Evolutionary conservation across 139 green algal genomes (phyloP), one percentile per base, ranked within the genome.

Genomic region (Chlorella sp.): DNA sequence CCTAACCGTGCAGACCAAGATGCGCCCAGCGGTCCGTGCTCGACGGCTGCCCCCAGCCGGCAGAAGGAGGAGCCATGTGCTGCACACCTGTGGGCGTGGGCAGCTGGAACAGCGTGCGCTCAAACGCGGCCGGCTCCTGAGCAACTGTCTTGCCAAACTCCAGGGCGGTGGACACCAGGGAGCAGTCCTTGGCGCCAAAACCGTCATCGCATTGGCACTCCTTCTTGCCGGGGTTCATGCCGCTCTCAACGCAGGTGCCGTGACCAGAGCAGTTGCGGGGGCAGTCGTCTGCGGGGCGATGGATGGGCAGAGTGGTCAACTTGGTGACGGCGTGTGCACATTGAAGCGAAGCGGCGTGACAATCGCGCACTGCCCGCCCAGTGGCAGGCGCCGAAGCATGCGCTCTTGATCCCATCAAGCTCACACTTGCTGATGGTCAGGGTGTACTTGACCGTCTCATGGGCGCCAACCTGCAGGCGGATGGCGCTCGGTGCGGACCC

Each of bases 101-200:
- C 84, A 92, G 76, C 48, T 48, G 46, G 72, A 80, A 92, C 78
- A 80, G 92, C 24, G 90, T 72, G 36, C 81, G 82, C 87, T 92
- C 87, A 69, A 92, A 92, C 0, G 48, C 6, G 1, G 69, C 44
- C 41, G 83, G 74, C 17, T 70, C 41, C 75, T 76, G 73, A 3
- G 6, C 30, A 2, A 89, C 58, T 0, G 38, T 44, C 38, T 74
- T n/a, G 38, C 78, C 86, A 30, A 84, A 89, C 69, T 76, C 36
- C 74, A 90, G 76, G 16, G 36, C 54, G 3, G 11, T 17, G 36
- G 30, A 26, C 72, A 68, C 79, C 41, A 81, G 84, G 14, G 77
- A 83, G 82, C 85, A 89, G 76, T 87, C 85, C 1, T n/a, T 13
- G 40, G 80, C 85, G 24, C 78, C 85, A 40, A 75, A 89, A 5